These are phyloP conservation scores for Henningerozyma blattae DNA, from an alignment of 805 yeast species.

Conservation along the genomic window DNA sequence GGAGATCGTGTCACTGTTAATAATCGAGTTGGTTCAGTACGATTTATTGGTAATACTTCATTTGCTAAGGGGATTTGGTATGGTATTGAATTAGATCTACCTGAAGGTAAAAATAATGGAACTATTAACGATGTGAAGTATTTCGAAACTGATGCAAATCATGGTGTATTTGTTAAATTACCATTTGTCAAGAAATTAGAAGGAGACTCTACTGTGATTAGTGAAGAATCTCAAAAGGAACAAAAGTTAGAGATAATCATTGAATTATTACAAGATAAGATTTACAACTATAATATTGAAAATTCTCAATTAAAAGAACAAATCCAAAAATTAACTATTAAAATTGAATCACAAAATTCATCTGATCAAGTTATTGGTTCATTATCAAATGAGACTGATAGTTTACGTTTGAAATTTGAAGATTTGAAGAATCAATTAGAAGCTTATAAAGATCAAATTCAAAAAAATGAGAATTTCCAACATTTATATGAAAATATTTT, in stretches of 20 bases:
- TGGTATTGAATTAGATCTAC: conserved; percentile 68
- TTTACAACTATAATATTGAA: too few relatives aligned
- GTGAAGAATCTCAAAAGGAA: too few relatives aligned
- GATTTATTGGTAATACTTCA: conserved; percentile 39
- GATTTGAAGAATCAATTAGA: too few relatives aligned
- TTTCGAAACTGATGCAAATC: conserved; percentile 33
- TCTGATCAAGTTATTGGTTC: too few relatives aligned
- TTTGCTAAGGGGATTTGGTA: conserved; percentile 66
- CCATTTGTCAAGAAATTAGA: neutral
- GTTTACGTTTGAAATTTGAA: too few relatives aligned
- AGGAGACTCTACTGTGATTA: neutral
- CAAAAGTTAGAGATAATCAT: conserved; percentile 24
- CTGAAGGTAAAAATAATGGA: conserved; percentile 77
- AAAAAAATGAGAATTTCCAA: neutral
- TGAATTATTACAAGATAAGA: conserved; percentile 34
- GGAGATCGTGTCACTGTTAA: conserved; percentile 27
- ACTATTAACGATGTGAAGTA: conserved; percentile 45
- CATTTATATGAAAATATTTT: neutral
- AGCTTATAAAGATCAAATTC: neutral
- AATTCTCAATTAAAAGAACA: too few relatives aligned
- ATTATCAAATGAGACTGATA: too few relatives aligned
- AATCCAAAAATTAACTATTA: too few relatives aligned
- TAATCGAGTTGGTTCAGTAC: conserved; percentile 33
- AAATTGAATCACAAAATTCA: too few relatives aligned
- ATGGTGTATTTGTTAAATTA: neutral